These are phyloP conservation scores for Candida endomychidarum DNA, from an alignment of 805 yeast species.

Conservation along the genomic window DNA sequence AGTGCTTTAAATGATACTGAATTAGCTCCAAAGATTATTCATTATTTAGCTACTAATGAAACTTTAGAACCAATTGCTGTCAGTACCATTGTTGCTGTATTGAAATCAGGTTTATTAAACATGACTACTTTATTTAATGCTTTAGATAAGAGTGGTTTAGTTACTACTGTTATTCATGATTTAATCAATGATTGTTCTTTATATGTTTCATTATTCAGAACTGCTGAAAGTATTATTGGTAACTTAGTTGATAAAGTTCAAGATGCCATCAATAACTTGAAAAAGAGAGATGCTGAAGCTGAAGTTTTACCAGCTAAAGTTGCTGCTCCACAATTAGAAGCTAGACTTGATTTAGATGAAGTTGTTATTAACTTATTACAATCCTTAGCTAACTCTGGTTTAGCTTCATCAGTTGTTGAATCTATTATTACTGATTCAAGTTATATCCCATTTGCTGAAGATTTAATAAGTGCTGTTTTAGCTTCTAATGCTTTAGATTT, in stretches of 20 bases:
- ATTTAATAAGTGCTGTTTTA: slow-evolving; percentile 32
- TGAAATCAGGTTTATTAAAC: slow-evolving; percentile 33
- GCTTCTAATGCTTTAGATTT: slow-evolving; percentile 28
- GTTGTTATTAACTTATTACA: slow-evolving; percentile 38
- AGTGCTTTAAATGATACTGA: slow-evolving; percentile 35
- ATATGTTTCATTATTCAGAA: slow-evolving; percentile 33
- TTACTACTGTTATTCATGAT: slow-evolving; percentile 32
- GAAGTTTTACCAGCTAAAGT: slow-evolving; percentile 2
- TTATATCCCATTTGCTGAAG: slow-evolving; percentile 37
- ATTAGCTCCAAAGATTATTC: slow-evolving; percentile 35
- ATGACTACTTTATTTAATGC: slow-evolving; percentile 33
- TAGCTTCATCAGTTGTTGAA: slow-evolving; percentile 39
- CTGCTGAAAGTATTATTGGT: slow-evolving; percentile 28
- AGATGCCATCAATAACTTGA: slow-evolving; percentile 17
- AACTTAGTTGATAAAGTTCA: slow-evolving; percentile 28
- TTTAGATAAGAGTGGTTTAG: slow-evolving; percentile 37
- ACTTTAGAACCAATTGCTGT: slow-evolving; percentile 24
- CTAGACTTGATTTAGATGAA: slow-evolving; percentile 24
- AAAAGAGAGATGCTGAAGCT: slow-evolving; percentile 6
- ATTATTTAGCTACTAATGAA: slow-evolving; percentile 27
- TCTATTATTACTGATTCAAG: slow-evolving; percentile 37
- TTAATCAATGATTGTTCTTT: slow-evolving; percentile 39
- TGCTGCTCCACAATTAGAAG: slow-evolving; percentile 15
- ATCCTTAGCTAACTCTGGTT: slow-evolving; percentile 43
- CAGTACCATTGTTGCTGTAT: slow-evolving; percentile 26